Conservation (phyloP, 1,139 yeast genomes). For the Lodderomyces theae region DNA sequence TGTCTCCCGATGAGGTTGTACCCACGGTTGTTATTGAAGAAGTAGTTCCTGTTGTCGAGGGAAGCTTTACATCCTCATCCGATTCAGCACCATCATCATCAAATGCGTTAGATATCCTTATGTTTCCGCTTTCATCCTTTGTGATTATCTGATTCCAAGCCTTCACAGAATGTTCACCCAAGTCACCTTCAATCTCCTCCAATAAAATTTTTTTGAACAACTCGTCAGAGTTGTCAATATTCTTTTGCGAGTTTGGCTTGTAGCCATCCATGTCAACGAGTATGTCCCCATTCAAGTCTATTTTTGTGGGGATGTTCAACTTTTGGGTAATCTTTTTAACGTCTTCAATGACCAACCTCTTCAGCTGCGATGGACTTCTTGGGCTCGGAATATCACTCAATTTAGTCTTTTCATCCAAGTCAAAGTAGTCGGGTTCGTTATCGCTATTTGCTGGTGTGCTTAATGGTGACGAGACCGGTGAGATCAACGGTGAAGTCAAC, state of each 20-base stretch:
- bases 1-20: conserved; percentile 14
- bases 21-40: conserved; percentile 16
- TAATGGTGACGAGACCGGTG: conserved; percentile 72
- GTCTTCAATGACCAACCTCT: conserved; percentile 54
- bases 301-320: conserved; percentile 82
- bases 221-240: conserved; percentile 66
- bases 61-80: conserved; percentile 1
- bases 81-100: conserved; percentile 8
- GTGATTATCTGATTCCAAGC: conserved; percentile 37
- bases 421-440: conserved; percentile 32
- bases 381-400: conserved; percentile 22
- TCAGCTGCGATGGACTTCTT: conserved; percentile 24
- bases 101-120: conserved; percentile 54
- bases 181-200: conserved; percentile 41
- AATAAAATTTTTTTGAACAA: conserved; percentile 67
- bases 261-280: conserved; percentile 95
- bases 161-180: conserved; percentile 20
- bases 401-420: conserved; percentile 29
- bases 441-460: conserved; percentile 30
- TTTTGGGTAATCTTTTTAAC: conserved; percentile 68
- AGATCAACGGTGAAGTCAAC: conserved; percentile 87
- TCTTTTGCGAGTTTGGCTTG: conserved; percentile 75
- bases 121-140: conserved; percentile 70
- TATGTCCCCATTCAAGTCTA: conserved; percentile 88
- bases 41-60: conserved; percentile 5